Evolutionary conservation across 352 stramenopile genomes (phyloP).

Genomic region (Phytopythium chamaehyphon): DNA sequence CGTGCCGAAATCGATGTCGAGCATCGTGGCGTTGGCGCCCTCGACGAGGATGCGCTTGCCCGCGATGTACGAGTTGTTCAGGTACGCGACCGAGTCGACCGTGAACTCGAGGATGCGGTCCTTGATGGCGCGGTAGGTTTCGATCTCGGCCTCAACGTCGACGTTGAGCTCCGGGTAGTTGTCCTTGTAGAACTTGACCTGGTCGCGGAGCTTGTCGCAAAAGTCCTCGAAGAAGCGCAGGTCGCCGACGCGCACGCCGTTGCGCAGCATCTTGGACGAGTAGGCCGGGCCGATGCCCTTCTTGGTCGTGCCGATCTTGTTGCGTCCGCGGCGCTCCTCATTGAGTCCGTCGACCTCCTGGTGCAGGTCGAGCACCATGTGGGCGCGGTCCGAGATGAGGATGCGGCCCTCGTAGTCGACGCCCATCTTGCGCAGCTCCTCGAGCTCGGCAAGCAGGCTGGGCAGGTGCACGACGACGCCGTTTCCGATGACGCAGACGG

Average conservation of each 20-base stretch:
- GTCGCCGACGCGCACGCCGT: constrained; percentile 96
- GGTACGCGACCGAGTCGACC: constrained; percentile 95
- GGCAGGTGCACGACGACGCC: constrained; percentile 98
- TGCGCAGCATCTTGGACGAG: constrained; percentile 97
- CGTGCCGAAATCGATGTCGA: constrained; percentile 99
- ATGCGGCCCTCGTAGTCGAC: constrained; percentile 93
- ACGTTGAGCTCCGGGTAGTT: constrained; percentile 81
- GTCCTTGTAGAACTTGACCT: constrained; percentile 91
- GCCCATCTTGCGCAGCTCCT: constrained; percentile 86
- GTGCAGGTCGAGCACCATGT: constrained; percentile 99
- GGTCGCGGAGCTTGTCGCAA: constrained; percentile 86
- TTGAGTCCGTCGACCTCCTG: constrained; percentile 90
- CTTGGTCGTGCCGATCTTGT: constrained; percentile 99
- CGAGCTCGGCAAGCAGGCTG: constrained; percentile 94
- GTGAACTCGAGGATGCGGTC: constrained; percentile 87
- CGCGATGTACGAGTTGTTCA: constrained; percentile 94
- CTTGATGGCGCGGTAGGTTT: constrained; percentile 76
- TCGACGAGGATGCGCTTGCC: constrained; percentile 98
- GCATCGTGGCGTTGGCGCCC: constrained; percentile 98
- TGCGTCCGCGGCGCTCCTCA: constrained; percentile 82
- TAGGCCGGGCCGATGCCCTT: constrained; percentile 99
- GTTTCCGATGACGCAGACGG: constrained; percentile 97
- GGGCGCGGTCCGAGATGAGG: constrained; percentile 96
- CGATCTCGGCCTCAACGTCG: constrained; percentile 85
- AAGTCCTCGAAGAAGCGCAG: constrained; percentile 90